A percentile compares a stretch with the other conserved stretches of the same genome.
Conservation (phyloP, 768 basidiomycete genomes). For the Boletus reticulatus region DNA sequence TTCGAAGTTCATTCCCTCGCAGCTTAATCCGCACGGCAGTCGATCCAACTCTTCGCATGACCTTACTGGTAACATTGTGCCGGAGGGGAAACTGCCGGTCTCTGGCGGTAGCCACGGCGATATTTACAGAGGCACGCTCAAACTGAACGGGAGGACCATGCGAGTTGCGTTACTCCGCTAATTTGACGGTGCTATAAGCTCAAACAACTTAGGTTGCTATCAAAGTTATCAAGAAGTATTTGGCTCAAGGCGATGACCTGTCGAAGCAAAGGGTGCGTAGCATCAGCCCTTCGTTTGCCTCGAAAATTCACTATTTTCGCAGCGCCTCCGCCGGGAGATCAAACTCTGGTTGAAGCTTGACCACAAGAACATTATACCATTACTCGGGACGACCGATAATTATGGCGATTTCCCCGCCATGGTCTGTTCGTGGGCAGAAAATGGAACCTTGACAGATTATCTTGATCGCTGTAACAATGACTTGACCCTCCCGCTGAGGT, state of each 20-base stretch:
- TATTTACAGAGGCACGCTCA: constrained; percentile 19
- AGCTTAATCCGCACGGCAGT: constrained; percentile 5
- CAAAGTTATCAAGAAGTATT: constrained; percentile 25
- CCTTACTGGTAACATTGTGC: constrained; percentile 11
- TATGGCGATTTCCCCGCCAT: constrained; percentile 33
- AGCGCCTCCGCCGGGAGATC: constrained; percentile 31
- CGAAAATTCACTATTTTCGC: background rate
- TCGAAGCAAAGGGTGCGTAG: constrained; percentile 15
- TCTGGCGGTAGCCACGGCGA: constrained; percentile 21
- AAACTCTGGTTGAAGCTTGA: constrained; percentile 28
- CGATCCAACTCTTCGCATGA: constrained; percentile 9
- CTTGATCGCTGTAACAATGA: constrained; percentile 10
- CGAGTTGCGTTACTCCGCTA: constrained; percentile 1
- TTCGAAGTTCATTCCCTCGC: background rate
- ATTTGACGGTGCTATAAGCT: background rate
- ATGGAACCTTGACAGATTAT: constrained; percentile 26
- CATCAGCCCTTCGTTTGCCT: background rate
- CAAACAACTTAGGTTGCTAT: constrained; percentile 18
- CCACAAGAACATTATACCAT: constrained; percentile 31
- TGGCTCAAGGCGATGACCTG: constrained; percentile 7
- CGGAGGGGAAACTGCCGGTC: constrained; percentile 13
- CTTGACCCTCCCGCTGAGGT: constrained; percentile 12
- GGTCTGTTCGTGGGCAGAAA: constrained; percentile 34
- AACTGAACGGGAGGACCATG: constrained; percentile 7
- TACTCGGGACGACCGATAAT: constrained; percentile 24